phyloP scores from a whole-genome alignment of 164 flowering plant species.

The Platanus orientalis region DNA sequence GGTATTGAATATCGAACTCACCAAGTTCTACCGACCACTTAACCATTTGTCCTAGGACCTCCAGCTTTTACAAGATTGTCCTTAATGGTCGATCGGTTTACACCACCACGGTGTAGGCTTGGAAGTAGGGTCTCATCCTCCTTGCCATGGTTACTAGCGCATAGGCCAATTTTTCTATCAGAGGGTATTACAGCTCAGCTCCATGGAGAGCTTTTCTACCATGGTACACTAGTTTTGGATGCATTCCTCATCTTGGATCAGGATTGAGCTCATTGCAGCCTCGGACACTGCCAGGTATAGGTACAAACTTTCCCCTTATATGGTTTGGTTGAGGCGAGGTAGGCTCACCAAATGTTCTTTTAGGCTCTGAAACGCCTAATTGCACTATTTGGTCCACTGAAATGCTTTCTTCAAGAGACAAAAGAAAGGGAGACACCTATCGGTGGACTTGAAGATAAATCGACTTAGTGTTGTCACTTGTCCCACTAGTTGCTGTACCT shows the following conservation, averaged over 20 bases:
- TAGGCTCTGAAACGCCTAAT: neutral
- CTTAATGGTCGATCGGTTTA: neutral
- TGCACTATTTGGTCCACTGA: neutral
- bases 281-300: neutral
- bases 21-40: slow-evolving; percentile 5
- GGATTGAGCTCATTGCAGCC: neutral
- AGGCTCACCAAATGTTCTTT: neutral
- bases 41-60: neutral
- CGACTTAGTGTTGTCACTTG: slow-evolving; percentile 6
- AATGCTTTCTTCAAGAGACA: neutral
- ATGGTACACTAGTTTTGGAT: slow-evolving; percentile 9
- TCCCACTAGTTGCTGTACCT: slow-evolving; percentile 8
- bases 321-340: neutral
- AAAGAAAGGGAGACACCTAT: neutral
- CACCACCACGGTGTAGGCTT: neutral
- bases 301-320: neutral
- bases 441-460: neutral
- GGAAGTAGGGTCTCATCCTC: slow-evolving; percentile 2
- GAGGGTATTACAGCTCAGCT: slow-evolving; percentile 1
- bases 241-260: neutral
- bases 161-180: slow-evolving; percentile 1
- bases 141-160: neutral
- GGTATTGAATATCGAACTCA: neutral
- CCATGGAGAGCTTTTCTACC: neutral
- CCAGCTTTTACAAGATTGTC: neutral